phyloP scores from a whole-genome alignment of 2,329 filamentous ascomycete species.

The Neoascochyta sp. region DNA sequence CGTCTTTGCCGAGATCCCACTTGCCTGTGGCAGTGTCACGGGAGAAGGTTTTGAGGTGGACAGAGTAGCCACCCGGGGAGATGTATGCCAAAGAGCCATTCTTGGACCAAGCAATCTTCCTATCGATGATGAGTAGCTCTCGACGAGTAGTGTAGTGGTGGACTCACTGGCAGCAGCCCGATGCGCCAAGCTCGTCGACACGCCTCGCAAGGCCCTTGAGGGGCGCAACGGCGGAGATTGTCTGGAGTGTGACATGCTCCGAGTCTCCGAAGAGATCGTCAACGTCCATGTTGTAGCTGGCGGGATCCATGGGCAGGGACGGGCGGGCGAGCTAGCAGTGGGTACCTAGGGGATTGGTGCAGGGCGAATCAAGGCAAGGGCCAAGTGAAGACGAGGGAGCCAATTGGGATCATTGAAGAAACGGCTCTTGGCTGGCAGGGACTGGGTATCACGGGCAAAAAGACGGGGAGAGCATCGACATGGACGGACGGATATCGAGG shows the following conservation, averaged over 20 bases:
- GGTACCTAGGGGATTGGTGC: too few species aligned
- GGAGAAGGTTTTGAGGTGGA: conserved; percentile 71
- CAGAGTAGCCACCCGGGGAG: conserved; percentile 62
- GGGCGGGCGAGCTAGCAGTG: too few species aligned
- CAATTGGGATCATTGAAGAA: too few species aligned
- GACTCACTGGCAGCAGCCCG: conserved; percentile 78
- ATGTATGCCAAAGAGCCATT: conserved; percentile 82
- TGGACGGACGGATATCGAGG: too few species aligned
- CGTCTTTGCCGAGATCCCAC: conserved; percentile 76
- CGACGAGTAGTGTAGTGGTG: too few species aligned
- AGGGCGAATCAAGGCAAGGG: too few species aligned
- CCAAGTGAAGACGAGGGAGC: too few species aligned
- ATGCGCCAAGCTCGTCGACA: conserved; percentile 70
- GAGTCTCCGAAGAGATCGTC: conserved; percentile 49
- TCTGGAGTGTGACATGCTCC: conserved; percentile 57
- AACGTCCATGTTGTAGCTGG: conserved; percentile 36
- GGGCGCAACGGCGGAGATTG: conserved; percentile 53
- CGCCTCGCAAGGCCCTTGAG: conserved; percentile 67
- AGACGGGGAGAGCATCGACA: too few species aligned
- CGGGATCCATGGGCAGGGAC: conserved; percentile 55
- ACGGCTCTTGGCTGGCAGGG: too few species aligned
- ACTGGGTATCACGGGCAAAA: too few species aligned
- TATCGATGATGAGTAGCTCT: conserved; percentile 41
- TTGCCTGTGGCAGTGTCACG: conserved; percentile 65
- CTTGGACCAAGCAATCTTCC: conserved; percentile 83